These are phyloP conservation scores for Amanita phalloides DNA, from an alignment of 768 basidiomycete genomes.

Conservation along the genomic window DNA sequence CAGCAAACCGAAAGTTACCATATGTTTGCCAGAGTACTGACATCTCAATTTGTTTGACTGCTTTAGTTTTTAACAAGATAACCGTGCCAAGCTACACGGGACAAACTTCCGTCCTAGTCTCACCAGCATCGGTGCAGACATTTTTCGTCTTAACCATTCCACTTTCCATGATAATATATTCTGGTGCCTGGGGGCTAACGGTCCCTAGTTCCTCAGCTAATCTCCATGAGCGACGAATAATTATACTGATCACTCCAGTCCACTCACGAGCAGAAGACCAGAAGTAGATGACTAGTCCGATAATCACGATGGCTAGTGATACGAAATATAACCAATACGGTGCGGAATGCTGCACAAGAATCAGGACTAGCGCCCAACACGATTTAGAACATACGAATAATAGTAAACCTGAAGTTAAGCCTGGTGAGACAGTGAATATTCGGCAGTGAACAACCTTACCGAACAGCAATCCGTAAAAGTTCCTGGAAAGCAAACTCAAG, in stretches of 20 bases:
- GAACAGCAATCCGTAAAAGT: slow-evolving; percentile 82
- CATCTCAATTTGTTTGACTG: too few relatives aligned
- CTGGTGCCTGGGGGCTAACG: slow-evolving; percentile 45
- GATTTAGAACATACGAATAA: slow-evolving; percentile 31
- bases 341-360: slow-evolving; percentile 46
- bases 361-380: background rate
- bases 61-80: too few relatives aligned
- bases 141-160: background rate
- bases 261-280: slow-evolving; percentile 75
- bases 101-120: too few relatives aligned
- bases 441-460: slow-evolving; percentile 24
- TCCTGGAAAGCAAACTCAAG: slow-evolving; percentile 71
- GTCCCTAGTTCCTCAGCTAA: slow-evolving; percentile 68
- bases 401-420: slow-evolving; percentile 27
- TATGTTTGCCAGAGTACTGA: too few relatives aligned
- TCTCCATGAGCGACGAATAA: background rate
- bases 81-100: too few relatives aligned
- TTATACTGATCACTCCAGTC: background rate
- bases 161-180: slow-evolving; percentile 34
- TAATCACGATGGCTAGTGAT: slow-evolving; percentile 58
- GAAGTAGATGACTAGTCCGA: slow-evolving; percentile 75
- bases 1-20: too few relatives aligned
- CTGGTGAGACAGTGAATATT: background rate
- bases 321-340: slow-evolving; percentile 92
- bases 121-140: too few relatives aligned